Conservation (phyloP, 2,329 filamentous ascomycete genomes). For the Aspergillus vadensis region DNA sequence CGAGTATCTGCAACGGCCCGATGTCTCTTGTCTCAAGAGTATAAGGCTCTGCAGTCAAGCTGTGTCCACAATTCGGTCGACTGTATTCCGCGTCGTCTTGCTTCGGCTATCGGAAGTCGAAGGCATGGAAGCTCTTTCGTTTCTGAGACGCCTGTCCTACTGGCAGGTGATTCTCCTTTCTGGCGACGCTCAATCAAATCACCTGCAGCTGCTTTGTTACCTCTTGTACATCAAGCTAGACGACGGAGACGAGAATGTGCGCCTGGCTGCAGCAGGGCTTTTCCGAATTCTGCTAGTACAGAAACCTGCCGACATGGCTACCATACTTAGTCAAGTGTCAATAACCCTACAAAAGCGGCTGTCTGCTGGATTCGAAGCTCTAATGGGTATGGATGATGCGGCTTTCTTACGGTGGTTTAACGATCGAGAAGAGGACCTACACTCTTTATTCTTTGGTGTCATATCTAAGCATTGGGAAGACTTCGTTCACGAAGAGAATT, state of each 20-base stretch:
- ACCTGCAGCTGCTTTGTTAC: slow-evolving; percentile 85
- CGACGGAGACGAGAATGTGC: slow-evolving; percentile 66
- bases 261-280: slow-evolving; percentile 76
- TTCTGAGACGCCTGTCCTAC: slow-evolving; percentile 84
- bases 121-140: slow-evolving; percentile 66
- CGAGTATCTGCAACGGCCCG: slow-evolving; percentile 84
- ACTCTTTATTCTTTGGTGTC: slow-evolving; percentile 77
- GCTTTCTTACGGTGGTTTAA: slow-evolving; percentile 88
- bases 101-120: slow-evolving; percentile 83
- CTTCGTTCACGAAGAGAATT: slow-evolving; percentile 81
- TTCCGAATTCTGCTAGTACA: slow-evolving; percentile 93
- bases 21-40: slow-evolving; percentile 77
- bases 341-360: slow-evolving; percentile 70
- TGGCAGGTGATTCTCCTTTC: slow-evolving; percentile 92
- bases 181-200: slow-evolving; percentile 76
- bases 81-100: slow-evolving; percentile 76
- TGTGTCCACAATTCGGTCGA: slow-evolving; percentile 71
- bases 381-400: slow-evolving; percentile 86
- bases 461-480: slow-evolving; percentile 85
- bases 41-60: slow-evolving; percentile 90
- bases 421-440: slow-evolving; percentile 73
- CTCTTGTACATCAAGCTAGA: slow-evolving; percentile 88
- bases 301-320: slow-evolving; percentile 78
- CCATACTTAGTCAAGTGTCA: slow-evolving; percentile 72
- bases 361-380: slow-evolving; percentile 74